Percentiles rank a stretch among this genome's conserved stretches.
Conservation (phyloP, 441 rosid genomes). For the Croton setiger region DNA sequence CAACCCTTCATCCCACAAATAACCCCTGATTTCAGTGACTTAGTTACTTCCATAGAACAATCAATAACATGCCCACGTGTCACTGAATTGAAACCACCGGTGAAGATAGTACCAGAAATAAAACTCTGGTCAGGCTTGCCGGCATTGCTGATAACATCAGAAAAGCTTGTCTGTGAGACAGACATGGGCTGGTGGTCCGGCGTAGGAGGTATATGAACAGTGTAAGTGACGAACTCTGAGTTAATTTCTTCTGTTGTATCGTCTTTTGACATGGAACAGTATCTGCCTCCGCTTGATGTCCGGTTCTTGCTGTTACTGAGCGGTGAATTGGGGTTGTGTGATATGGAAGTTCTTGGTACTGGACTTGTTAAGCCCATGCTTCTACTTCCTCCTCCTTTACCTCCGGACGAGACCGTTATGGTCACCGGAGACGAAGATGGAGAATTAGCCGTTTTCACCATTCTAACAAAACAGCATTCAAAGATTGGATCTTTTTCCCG, state of each 20-base stretch:
- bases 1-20: constrained; percentile 75
- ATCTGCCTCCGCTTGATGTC: constrained; percentile 54
- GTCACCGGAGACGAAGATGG: constrained; percentile 67
- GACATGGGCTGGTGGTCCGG: constrained; percentile 70
- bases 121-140: constrained; percentile 38
- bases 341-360: constrained; percentile 50
- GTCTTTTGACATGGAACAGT: constrained; percentile 51
- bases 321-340: constrained; percentile 62
- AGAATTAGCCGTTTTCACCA: constrained; percentile 55
- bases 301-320: constrained; percentile 40
- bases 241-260: constrained; percentile 37
- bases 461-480: constrained; percentile 9
- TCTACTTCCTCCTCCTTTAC: constrained; percentile 62
- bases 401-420: constrained; percentile 57
- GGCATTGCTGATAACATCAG: constrained; percentile 31
- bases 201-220: constrained; percentile 82
- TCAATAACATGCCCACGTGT: constrained; percentile 75
- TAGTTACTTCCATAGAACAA: constrained; percentile 37
- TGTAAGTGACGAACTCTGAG: constrained; percentile 55
- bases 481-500: neutral
- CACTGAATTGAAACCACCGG: constrained; percentile 71
- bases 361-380: constrained; percentile 73
- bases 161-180: constrained; percentile 46
- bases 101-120: constrained; percentile 67
- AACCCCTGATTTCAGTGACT: constrained; percentile 35